These are phyloP conservation scores for Kazachstania africana DNA, from an alignment of 805 yeast species.

Conservation along the genomic window DNA sequence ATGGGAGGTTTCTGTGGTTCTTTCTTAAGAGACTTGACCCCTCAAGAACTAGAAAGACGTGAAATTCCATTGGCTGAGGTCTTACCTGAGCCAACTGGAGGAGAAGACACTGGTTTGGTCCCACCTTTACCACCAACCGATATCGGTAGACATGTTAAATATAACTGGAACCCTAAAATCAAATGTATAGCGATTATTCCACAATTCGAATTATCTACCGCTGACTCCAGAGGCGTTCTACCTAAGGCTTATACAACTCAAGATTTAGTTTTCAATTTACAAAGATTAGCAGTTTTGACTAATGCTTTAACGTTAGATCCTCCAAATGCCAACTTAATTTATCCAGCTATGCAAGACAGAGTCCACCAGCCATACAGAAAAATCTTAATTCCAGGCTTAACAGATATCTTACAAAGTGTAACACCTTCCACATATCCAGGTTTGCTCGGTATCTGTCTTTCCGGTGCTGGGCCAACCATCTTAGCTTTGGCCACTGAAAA, in stretches of 20 bases:
- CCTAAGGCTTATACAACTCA: constrained; percentile 67
- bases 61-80: constrained; percentile 81
- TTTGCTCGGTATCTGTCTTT: constrained; percentile 81
- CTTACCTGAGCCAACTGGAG: constrained; percentile 67
- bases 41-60: constrained; percentile 59
- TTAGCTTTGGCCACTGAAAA: constrained; percentile 84
- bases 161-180: constrained; percentile 69
- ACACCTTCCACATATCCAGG: constrained; percentile 80
- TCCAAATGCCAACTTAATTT: constrained; percentile 73
- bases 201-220: constrained; percentile 88
- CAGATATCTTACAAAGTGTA: constrained; percentile 65
- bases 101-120: constrained; percentile 51
- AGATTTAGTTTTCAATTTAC: constrained; percentile 87
- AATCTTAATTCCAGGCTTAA: constrained; percentile 80
- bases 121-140: constrained; percentile 77
- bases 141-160: constrained; percentile 82
- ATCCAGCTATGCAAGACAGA: constrained; percentile 92
- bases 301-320: constrained; percentile 80
- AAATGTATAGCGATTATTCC: constrained; percentile 90
- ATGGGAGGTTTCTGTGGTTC: constrained; percentile 98
- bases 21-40: constrained; percentile 68
- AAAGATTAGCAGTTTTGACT: constrained; percentile 84
- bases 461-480: constrained; percentile 98
- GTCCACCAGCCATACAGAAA: constrained; percentile 96
- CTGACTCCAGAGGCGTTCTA: constrained; percentile 78